Percentiles rank a stretch among this genome's conserved stretches.
Conservation (phyloP, 805 yeast genomes). For the Debaryomyces castellii region DNA sequence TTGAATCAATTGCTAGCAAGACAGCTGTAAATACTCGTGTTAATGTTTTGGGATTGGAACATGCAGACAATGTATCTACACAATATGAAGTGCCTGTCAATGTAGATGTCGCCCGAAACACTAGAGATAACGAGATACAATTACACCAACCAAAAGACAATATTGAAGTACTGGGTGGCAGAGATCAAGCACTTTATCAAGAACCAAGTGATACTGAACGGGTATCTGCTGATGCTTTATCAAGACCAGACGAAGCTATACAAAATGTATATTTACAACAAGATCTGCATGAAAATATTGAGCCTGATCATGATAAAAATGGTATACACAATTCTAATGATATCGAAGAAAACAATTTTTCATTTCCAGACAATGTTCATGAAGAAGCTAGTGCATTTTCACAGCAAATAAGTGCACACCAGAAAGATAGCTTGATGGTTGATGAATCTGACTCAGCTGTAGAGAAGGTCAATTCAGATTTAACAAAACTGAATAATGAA, state of each 20-base stretch:
- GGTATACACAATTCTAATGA: no score
- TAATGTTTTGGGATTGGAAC: constrained; percentile 5
- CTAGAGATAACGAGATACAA: no score
- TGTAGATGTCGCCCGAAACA: no score
- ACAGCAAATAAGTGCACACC: neutral
- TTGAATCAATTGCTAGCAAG: constrained; percentile 9
- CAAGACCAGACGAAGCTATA: neutral
- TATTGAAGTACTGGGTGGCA: neutral
- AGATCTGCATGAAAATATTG: neutral
- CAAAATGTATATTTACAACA: neutral
- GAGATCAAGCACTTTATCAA: neutral
- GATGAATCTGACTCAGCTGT: neutral
- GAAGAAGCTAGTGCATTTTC: neutral
- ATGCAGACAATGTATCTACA: no score
- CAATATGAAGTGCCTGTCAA: no score
- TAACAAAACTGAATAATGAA: no score
- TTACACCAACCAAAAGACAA: neutral
- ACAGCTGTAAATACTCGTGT: constrained; percentile 9
- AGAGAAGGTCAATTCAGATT: neutral
- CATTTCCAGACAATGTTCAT: neutral
- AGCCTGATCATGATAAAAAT: no score
- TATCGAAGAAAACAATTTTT: no score
- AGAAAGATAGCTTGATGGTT: neutral
- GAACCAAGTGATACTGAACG: neutral
- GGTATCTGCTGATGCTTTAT: neutral